These are phyloP conservation scores for Cladorrhinum sp. DNA, from an alignment of 2,329 filamentous ascomycete genomes.

Conservation along the genomic window DNA sequence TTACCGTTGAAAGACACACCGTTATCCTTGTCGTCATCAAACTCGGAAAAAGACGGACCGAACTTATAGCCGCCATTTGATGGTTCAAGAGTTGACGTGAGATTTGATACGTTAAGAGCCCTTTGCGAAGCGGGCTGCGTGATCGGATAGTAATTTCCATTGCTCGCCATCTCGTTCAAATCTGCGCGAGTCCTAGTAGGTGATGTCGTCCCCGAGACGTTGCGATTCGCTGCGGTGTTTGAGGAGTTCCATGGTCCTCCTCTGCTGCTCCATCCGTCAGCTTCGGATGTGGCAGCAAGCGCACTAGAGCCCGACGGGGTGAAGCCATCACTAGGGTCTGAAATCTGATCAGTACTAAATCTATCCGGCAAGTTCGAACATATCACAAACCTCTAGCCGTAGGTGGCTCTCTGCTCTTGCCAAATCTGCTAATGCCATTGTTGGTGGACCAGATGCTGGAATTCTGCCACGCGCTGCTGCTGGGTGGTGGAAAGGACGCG, in stretches of 20 bases:
- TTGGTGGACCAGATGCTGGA: constrained; percentile 52
- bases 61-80: constrained; percentile 43
- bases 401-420: constrained; percentile 41
- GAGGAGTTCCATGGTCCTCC: constrained; percentile 58
- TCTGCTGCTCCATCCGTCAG: constrained; percentile 57
- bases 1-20: constrained; percentile 19
- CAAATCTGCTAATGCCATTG: constrained; percentile 40
- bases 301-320: constrained; percentile 67
- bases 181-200: constrained; percentile 54
- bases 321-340: constrained; percentile 40
- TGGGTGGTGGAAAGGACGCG: background rate
- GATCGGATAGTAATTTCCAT: constrained; percentile 45
- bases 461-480: constrained; percentile 33
- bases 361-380: background rate
- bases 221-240: constrained; percentile 44
- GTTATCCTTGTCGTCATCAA: constrained; percentile 41
- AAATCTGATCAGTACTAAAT: constrained; percentile 23
- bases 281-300: constrained; percentile 65
- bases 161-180: constrained; percentile 44
- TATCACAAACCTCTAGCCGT: constrained; percentile 32
- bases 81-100: constrained; percentile 43
- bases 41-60: constrained; percentile 30
- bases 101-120: constrained; percentile 25
- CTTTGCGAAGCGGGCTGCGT: constrained; percentile 34
- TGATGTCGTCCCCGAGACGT: constrained; percentile 53